Base-by-base conservation (phyloP, 345 rosid genomes). In the Gossypioides kirkii region DNA sequence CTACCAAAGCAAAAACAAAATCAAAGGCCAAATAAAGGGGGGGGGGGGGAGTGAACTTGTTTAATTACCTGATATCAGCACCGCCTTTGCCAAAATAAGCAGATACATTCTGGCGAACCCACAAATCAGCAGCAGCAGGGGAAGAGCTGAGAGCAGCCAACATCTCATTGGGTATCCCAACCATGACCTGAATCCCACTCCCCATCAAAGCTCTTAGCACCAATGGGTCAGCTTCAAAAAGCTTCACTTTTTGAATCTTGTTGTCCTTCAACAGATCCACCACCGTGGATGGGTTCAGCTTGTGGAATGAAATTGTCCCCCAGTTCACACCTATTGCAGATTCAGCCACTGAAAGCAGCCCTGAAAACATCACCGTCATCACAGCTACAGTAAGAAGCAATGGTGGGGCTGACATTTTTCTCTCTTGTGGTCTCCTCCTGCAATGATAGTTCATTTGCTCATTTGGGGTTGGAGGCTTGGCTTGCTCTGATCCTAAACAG, bases 271-370 rank as follows among this genome's bases (percentile, higher is more conserved):
- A 79, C 74, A 92, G 96, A 93, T 91, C 90, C 90, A 93, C 96
- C 80, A 93, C 99, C 0, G 97, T 87, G 0, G 96, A 91, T 11
- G 99, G 97, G 76, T 79, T 76, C 54, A 93, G 72, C 88, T 76
- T 85, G 86, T 83, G 93, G 79, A 61, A 83, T 7, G 98, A 89
- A 22, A 91, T 0, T 12, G 97, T 78, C 47, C 99, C 98, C 99
- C 99, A 95, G 87, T 95, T 95, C 70, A 90, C 93, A 47, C 99
- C 99, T 50, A 91, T 83, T 2, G 88, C 90, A 9, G 99, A 83
- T 58, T 91, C 89, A 49, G 80, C 84, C 62, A 54, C 73, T 53
- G 49, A 43, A 63, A 76, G 45, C 20, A 75, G 80, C 14, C 73
- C 54, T 8, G 69, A 71, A 4, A 84, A 45, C 43, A 81, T 18